Conservation (phyloP, 2,329 filamentous ascomycete genomes). For the Talaromyces piceae region DNA sequence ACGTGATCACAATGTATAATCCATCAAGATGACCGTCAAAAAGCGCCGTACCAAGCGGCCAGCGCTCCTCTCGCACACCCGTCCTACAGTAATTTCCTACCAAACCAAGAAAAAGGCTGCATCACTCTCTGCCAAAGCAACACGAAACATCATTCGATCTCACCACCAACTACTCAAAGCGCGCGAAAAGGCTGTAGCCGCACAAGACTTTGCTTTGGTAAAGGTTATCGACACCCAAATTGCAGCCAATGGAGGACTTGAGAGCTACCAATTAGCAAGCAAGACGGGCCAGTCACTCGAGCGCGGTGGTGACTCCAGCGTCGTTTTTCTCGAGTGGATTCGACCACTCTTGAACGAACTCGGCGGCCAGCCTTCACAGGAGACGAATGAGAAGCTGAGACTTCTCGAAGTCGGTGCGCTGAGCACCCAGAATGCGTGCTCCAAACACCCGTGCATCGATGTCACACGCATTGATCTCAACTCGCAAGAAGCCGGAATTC, state of each 20-base stretch:
- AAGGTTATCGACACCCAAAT: slow-evolving; percentile 44
- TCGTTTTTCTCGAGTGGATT: slow-evolving; percentile 54
- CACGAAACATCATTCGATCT: slow-evolving; percentile 50
- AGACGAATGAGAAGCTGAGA: slow-evolving; percentile 38
- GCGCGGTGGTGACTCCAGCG: slow-evolving; percentile 58
- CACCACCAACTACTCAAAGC: slow-evolving; percentile 56
- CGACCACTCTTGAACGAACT: slow-evolving; percentile 20
- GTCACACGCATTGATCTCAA: slow-evolving; percentile 84
- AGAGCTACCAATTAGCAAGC: slow-evolving; percentile 56
- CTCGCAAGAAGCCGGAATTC: slow-evolving; percentile 69
- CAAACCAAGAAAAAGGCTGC: slow-evolving; percentile 16
- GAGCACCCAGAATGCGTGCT: slow-evolving; percentile 77
- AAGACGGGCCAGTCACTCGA: slow-evolving; percentile 54
- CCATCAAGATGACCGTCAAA: slow-evolving; percentile 22
- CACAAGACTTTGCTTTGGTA: slow-evolving; percentile 36
- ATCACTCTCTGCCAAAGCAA: slow-evolving; percentile 49
- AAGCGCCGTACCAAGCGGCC: slow-evolving; percentile 27
- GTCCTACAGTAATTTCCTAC: slow-evolving; percentile 37
- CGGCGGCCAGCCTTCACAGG: too few species aligned
- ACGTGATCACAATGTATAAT: neutral
- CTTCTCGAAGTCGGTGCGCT: slow-evolving; percentile 88
- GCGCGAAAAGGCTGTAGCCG: slow-evolving; percentile 44
- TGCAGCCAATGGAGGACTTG: slow-evolving; percentile 50
- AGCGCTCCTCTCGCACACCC: slow-evolving; percentile 36
- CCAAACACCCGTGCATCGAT: slow-evolving; percentile 60